phyloP scores from a whole-genome alignment of 805 yeast genomes.

The Wickerhamiella sergipiensis region DNA sequence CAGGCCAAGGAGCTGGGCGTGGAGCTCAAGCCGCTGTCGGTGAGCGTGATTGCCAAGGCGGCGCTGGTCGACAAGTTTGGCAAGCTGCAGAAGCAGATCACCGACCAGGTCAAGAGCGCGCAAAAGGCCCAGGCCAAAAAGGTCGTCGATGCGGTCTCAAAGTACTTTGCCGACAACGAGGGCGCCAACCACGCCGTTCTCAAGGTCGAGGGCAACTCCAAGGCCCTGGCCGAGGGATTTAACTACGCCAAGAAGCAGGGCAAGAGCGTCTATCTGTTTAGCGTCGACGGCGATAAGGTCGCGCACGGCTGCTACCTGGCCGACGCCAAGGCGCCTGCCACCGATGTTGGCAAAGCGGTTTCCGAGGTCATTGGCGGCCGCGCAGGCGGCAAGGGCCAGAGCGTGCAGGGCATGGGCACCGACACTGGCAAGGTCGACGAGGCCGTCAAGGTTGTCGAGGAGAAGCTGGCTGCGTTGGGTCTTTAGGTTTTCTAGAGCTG shows the following conservation, averaged over 20 bases:
- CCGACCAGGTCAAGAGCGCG: constrained; percentile 74
- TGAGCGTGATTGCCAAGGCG: constrained; percentile 71
- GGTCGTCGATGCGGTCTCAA: constrained; percentile 62
- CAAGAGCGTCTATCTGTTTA: constrained; percentile 22
- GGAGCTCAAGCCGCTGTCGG: constrained; percentile 62
- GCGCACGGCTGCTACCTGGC: constrained; percentile 90
- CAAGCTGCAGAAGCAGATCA: constrained; percentile 70
- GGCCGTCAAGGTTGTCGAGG: constrained; percentile 62
- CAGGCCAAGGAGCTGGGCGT: constrained; percentile 75
- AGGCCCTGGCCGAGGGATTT: constrained; percentile 88
- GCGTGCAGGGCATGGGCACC: constrained; percentile 95
- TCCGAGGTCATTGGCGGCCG: constrained; percentile 78
- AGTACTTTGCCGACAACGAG: constrained; percentile 46
- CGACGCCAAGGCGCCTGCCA: constrained; percentile 59
- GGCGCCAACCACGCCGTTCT: constrained; percentile 49
- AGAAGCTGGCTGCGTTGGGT: constrained; percentile 29
- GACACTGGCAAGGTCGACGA: constrained; percentile 51
- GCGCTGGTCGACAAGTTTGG: constrained; percentile 59
- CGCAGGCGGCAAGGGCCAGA: constrained; percentile 96
- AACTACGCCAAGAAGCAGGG: constrained; percentile 37
- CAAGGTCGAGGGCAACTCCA: constrained; percentile 57
- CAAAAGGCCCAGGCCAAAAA: constrained; percentile 81
- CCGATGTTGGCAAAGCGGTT: constrained; percentile 57
- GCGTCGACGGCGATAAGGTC: constrained; percentile 52
- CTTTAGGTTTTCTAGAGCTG: no score